Evolutionary conservation across 192 early-diverging fungal genomes (phyloP).

Genomic region (Umbelopsis vinacea): DNA sequence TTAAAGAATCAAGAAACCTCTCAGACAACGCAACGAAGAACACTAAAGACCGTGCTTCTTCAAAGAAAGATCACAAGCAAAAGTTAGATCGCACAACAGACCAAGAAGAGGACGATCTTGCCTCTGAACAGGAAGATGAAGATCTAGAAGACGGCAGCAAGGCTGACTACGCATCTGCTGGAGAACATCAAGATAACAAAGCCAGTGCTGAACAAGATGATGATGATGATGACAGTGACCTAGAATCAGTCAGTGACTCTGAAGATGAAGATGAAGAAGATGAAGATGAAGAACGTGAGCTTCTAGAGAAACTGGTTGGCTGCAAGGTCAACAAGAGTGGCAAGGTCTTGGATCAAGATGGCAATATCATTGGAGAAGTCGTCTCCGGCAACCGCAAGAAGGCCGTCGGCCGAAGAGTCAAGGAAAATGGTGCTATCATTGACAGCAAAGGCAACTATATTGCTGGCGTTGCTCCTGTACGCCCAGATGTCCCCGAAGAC

Average conservation of each 20-base stretch:
- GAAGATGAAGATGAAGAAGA: background rate
- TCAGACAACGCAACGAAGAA: background rate
- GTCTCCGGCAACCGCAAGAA: conserved; percentile 5
- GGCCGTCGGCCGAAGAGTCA: conserved; percentile 20
- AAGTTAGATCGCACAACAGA: background rate
- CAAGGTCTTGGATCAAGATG: conserved; percentile 24
- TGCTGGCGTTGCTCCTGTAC: conserved; percentile 19
- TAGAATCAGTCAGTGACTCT: background rate
- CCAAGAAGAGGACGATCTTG: background rate
- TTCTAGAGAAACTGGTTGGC: conserved; percentile 9
- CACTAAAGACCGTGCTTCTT: background rate
- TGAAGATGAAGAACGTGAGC: background rate
- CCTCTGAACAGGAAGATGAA: background rate
- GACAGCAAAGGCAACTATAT: conserved; percentile 27
- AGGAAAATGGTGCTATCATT: conserved; percentile 16
- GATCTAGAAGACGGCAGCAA: background rate
- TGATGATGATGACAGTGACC: too few species aligned
- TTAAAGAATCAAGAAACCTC: background rate
- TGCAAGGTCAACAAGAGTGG: conserved; percentile 13
- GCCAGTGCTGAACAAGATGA: too few species aligned
- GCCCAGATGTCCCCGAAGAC: background rate
- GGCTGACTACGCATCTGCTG: background rate
- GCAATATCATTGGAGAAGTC: conserved; percentile 22
- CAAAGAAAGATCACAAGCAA: background rate
- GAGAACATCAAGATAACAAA: background rate